Base-by-base conservation (phyloP, 441 rosid species). In the Adansonia grandidieri region DNA sequence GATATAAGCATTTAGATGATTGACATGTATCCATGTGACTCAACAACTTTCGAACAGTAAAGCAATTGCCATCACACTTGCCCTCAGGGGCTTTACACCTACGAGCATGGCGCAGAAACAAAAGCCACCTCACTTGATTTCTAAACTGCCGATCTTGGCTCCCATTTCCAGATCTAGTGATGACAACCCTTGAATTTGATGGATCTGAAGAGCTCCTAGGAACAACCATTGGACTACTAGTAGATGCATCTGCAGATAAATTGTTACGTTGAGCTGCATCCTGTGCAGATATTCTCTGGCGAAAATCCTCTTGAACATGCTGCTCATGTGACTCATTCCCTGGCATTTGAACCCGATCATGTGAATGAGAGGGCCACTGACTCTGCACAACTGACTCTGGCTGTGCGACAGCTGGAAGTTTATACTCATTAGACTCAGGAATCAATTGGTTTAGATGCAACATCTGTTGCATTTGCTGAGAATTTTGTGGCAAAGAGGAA, bases 51-150 rank as follows among this genome's bases (percentile, higher is more conserved):
- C 93, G 97, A 53, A 83, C 97, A 70, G 87, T 89, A 76, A 88
- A 76, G 74, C 99, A 95, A 80, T 90, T 80, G 61, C 57, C 78
- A 10, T 90, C 97, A 86, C 99, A 97, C 85, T 88, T 91, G 78
- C 98, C 99, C 84, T 92, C 96, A 19, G 98, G 97, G 37, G 96
- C 93, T 81, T 90, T 75, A 86, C 99, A 97, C 76, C 87, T 77
- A 42, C 97, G 95, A 66, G 99, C 97, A 89, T 97, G 99, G 72
- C 93, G 88, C 86, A 97, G 79, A 82, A 95, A 90, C 87, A 97
- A 82, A 80, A 97, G 93, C 98, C 99, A 97, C 78, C 84, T 92
- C 82, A 85, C 90, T 81, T 97, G 99, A 80, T 93, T 90, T 83
- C 84, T 87, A 78, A 88, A 92, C 81, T 91, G 93, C 71, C 89